Base-by-base conservation (phyloP, 2,329 filamentous ascomycete genomes). In the Cercospora sp. region DNA sequence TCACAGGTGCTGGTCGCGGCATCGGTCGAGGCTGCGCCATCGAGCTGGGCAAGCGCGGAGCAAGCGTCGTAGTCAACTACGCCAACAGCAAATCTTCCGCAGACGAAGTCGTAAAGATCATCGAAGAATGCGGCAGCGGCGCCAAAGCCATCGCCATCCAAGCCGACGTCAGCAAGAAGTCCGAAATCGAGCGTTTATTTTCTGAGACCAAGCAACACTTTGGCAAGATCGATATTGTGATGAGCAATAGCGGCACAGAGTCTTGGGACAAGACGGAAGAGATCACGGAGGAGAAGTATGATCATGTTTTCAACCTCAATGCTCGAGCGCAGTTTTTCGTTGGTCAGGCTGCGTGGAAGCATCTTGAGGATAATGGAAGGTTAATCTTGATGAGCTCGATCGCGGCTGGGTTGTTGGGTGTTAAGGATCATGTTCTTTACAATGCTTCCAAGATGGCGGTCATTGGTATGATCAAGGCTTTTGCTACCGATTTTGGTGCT, bases 301-400 rank as follows among this genome's bases (percentile, higher is more conserved):
- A 91, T 78, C 87, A 89, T 69, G 88, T 91, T 72, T 90, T 91
- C 82, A 84, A 82, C 81, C 80, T 91, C 77, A 91, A 91, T 80
- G 86, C 89, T 6, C 83, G 88, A 8, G 89, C 88, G 58, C 89
- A 92, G 80, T 92, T 92, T 84, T 92, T 93, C 79, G 90, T 93
- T 63, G 90, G 90, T 20, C 89, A 92, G 81, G 88, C 91, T 67
- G 91, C 87, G 6, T 90, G 90, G 80, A 89, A 89, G 81, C 83
- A 91, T 80, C 85, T 91, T 71, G 85, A 89, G 76, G 83, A 86
- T 55, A 89, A 90, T 66, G 91, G 91, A 33, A 85, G 91, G 57
- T 86, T 94, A 73, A 90, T 93, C 79, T 83, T 93, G 72, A 93
- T 91, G 88, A 87, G 86, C 31, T 90, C 86, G 67, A 92, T 92